Base-by-base conservation (phyloP, 768 basidiomycete genomes). In the Aureoboletus auriporus region DNA sequence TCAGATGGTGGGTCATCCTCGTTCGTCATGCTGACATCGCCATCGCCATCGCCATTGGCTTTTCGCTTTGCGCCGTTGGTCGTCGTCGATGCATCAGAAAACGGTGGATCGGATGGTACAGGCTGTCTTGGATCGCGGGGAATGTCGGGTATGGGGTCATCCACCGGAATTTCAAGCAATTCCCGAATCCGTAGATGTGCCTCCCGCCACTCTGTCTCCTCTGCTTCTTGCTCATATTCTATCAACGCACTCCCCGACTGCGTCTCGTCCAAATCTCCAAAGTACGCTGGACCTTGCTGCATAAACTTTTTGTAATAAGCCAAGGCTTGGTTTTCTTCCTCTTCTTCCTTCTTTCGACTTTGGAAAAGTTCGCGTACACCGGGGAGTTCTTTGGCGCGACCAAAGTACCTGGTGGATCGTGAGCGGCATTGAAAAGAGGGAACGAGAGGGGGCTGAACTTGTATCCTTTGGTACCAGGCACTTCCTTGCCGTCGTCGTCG, bases 401-500 rank as follows among this genome's bases (percentile, higher is more conserved):
- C 95, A 65, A 99, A 98, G 69, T 97, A 98, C 64, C 93, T 95
- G 51, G 2, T 45, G 31, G 9, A 34, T 17, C 12, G 14, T 38
- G 34, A 31, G 42, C 8, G n/a, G 8, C 13, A 38, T 33, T 10
- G 17, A 38, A 2, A 20, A 20, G 34, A 23, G 10, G 12, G 17
- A 44, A 14, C 36, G 3, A n/a, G 9, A 17, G 23, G 1, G 29
- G 27, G 14, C 69, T 83, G 45, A 54, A 93, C 93, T 97, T 98
- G 79, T 98, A 98, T 51, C 95, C 95, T 59, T 95, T 87, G 8
- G 93, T 96, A 3, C 93, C 93, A 0, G 93, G 94, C 0, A 97
- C 93, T 66, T 97, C 93, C 67, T 88, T 89, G 10, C 95, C 94
- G 58, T 95, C 93, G 50, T 92, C 92, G 62, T 95, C 92, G 57